Evolutionary conservation across 306 rosid species (phyloP), one percentile per base, ranked within the genome.

Genomic region (Gynostemma pentaphyllum): DNA sequence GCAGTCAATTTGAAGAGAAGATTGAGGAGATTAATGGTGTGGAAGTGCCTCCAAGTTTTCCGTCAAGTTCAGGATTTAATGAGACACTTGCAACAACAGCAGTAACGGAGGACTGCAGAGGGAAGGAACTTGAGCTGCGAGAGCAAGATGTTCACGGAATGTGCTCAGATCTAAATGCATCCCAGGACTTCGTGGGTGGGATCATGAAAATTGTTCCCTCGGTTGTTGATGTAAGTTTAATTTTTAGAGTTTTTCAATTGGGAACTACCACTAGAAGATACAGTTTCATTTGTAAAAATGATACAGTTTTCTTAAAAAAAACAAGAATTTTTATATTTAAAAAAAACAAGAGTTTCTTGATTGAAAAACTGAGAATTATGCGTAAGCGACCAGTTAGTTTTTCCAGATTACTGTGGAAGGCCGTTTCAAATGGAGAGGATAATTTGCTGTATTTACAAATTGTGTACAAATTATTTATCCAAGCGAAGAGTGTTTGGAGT

Each of bases 171-270:
- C 75, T 70, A 24, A 76, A 74, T 70, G 69, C 89, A 28, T 45
- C 82, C 0, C 90, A 88, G 67, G 98, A 91, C 74, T 82, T 84
- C 2, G 79, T 79, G 71, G 74, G 89, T 77, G 98, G 98, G 76
- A 86, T 92, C 51, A 88, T 84, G 96, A 92, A 92, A 83, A 88
- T 92, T 78, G 95, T 92, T 81, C 98, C 98, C 67, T 88, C 98
- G 30, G 92, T 79, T 64, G 88, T 88, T 65, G 92, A 85, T 72
- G 96, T 92, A 80, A 92, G 98, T 83, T 67, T 16, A 56, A 56
- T 34, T 34, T 49, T 41, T 30, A 45, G 45, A 45, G 42, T n/a
- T n/a, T n/a, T n/a, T n/a, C n/a, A n/a, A n/a, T n/a, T n/a, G n/a
- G n/a, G n/a, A n/a, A n/a, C n/a, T n/a, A n/a, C n/a, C n/a, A n/a